Evolutionary conservation across 1,284 basidiomycete species (phyloP).

Genomic region (Chalciporus sp.): DNA sequence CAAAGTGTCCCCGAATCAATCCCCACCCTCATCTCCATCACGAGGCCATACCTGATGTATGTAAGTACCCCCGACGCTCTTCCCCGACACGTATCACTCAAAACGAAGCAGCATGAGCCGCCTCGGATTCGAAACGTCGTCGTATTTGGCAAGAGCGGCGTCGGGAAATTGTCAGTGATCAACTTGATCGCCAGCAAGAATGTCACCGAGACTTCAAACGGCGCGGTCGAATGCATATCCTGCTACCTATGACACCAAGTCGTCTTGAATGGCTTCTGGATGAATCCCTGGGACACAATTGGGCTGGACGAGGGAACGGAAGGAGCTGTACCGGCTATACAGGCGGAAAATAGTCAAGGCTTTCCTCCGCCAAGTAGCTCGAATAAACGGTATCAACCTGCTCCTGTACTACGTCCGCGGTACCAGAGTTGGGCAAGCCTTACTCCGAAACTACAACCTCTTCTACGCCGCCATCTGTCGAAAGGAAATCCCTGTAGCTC

Average conservation of each 20-base stretch:
- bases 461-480: slow-evolving; percentile 32
- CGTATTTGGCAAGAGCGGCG: slow-evolving; percentile 33
- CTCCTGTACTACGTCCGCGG: slow-evolving; percentile 38
- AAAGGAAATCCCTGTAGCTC: slow-evolving; percentile 34
- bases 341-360: slow-evolving; percentile 25
- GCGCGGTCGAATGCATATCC: slow-evolving; percentile 31
- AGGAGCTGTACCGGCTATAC: slow-evolving; percentile 22
- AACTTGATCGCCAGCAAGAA: slow-evolving; percentile 29
- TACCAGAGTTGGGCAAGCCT: slow-evolving; percentile 28
- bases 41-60: slow-evolving; percentile 12
- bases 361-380: slow-evolving; percentile 30
- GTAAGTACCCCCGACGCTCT: slow-evolving; percentile 11
- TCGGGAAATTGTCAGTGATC: slow-evolving; percentile 36
- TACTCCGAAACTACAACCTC: slow-evolving; percentile 34
- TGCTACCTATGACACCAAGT: slow-evolving; percentile 20
- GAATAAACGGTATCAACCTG: slow-evolving; percentile 30
- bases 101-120: slow-evolving; percentile 9
- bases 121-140: slow-evolving; percentile 27
- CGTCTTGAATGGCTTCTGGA: slow-evolving; percentile 13
- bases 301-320: slow-evolving; percentile 33
- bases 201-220: slow-evolving; percentile 28
- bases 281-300: slow-evolving; percentile 35
- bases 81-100: slow-evolving; percentile 1
- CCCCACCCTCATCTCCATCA: slow-evolving; percentile 1
- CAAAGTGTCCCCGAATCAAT: slow-evolving; percentile 16